A percentile compares a stretch with the other conserved stretches of the same genome.
Evolutionary conservation across 2,329 filamentous ascomycete species (phyloP).

Genomic region (Exophiala oligosperma): DNA sequence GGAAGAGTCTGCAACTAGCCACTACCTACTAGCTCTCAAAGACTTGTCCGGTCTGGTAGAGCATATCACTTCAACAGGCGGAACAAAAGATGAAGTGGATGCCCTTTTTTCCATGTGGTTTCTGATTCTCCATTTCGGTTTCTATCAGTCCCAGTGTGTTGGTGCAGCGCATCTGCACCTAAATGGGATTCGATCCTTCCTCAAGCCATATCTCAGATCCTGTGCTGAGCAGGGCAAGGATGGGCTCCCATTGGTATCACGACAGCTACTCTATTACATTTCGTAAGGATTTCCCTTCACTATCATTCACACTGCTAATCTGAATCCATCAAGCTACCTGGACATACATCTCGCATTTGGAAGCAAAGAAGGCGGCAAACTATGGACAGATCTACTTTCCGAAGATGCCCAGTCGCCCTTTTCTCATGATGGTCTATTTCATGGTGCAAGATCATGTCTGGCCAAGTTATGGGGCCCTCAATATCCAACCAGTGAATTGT

Average conservation of each 20-base stretch:
- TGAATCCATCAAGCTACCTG: slow-evolving; percentile 9
- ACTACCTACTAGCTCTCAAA: slow-evolving; percentile 39
- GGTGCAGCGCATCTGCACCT: slow-evolving; percentile 38
- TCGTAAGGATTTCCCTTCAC: slow-evolving; percentile 30
- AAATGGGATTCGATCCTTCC: slow-evolving; percentile 37
- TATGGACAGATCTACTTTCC: slow-evolving; percentile 36
- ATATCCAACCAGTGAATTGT: slow-evolving; percentile 38
- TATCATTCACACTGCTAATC: neutral
- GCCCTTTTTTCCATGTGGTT: slow-evolving; percentile 40
- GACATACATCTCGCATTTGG: slow-evolving; percentile 26
- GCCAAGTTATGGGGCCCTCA: slow-evolving; percentile 38
- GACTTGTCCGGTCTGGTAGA: slow-evolving; percentile 35
- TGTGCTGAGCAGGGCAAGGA: slow-evolving; percentile 13
- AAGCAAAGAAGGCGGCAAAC: slow-evolving; percentile 32
- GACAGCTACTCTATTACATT: slow-evolving; percentile 39
- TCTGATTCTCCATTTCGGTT: slow-evolving; percentile 39
- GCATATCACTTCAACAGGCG: slow-evolving; percentile 33
- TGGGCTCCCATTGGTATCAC: slow-evolving; percentile 37
- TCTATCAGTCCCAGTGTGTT: slow-evolving; percentile 29
- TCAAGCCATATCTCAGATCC: slow-evolving; percentile 35
- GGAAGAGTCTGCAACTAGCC: slow-evolving; percentile 23
- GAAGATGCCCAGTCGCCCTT: slow-evolving; percentile 6
- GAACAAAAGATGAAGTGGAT: slow-evolving; percentile 33
- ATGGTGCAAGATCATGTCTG: slow-evolving; percentile 37
- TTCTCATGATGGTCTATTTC: slow-evolving; percentile 33